phyloP scores from a whole-genome alignment of 306 rosid species.

The Trichosanthes truncata region DNA sequence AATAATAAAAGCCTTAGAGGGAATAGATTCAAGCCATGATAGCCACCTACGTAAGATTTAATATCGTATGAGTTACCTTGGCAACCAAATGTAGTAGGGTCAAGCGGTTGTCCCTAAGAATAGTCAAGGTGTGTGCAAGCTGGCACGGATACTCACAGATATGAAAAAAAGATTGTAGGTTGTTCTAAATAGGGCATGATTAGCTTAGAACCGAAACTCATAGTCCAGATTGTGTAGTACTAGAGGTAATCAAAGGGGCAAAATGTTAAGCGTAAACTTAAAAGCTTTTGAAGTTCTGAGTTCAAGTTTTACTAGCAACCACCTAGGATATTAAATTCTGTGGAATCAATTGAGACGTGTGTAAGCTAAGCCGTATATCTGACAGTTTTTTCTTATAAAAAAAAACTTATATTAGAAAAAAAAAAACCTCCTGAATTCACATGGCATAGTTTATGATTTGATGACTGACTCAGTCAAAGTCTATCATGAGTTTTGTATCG shows the following conservation, averaged over 20 bases:
- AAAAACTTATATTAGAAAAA: too few species aligned
- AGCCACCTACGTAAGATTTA: too few species aligned
- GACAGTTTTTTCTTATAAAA: too few species aligned
- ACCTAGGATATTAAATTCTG: background rate
- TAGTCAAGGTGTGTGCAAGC: too few species aligned
- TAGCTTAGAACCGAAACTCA: background rate
- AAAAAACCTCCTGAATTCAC: background rate
- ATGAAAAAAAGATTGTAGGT: too few species aligned
- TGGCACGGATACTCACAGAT: too few species aligned
- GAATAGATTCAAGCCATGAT: too few species aligned
- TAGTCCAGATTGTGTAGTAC: background rate
- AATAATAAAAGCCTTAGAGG: too few species aligned
- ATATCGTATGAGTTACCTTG: too few species aligned
- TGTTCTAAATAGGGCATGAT: background rate
- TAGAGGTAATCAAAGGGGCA: background rate
- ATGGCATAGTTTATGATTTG: background rate
- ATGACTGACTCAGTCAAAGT: background rate
- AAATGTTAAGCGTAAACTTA: background rate
- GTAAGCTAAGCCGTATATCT: background rate
- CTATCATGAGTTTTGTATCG: background rate
- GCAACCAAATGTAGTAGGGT: too few species aligned
- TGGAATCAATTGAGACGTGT: background rate
- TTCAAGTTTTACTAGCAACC: background rate
- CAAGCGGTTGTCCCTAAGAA: too few species aligned
- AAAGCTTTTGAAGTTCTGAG: background rate